These are phyloP conservation scores for Nothopassalora personata DNA, from an alignment of 2,329 filamentous ascomycete species.

Conservation along the genomic window DNA sequence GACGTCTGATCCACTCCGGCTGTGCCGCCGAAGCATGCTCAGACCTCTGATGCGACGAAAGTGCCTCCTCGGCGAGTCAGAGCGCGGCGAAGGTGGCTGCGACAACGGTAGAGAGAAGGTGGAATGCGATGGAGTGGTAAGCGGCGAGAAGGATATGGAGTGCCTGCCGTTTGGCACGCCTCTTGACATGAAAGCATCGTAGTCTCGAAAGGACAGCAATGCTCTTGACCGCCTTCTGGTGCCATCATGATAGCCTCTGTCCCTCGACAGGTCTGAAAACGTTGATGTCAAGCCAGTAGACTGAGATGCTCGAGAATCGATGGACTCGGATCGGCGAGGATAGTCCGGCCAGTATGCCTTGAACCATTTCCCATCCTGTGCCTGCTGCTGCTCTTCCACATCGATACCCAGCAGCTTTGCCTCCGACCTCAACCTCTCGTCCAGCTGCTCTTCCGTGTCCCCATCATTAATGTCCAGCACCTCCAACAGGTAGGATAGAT, in stretches of 20 bases:
- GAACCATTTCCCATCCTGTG: slow-evolving; percentile 4
- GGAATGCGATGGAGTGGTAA: slow-evolving; percentile 28
- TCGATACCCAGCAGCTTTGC: slow-evolving; percentile 28
- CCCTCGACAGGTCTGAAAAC: slow-evolving; percentile 30
- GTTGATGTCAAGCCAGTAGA: slow-evolving; percentile 33
- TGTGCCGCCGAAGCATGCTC: slow-evolving; percentile 27
- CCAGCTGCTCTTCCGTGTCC: slow-evolving; percentile 28
- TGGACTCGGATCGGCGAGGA: slow-evolving; percentile 28
- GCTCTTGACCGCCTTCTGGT: slow-evolving; percentile 17
- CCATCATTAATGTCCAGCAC: slow-evolving; percentile 28
- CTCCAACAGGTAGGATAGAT: slow-evolving; percentile 25
- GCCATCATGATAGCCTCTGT: slow-evolving; percentile 14
- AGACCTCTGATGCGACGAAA: slow-evolving; percentile 32
- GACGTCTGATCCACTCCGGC: slow-evolving; percentile 23
- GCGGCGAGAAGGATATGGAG: slow-evolving; percentile 29
- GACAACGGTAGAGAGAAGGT: slow-evolving; percentile 30
- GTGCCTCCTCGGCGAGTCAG: slow-evolving; percentile 28
- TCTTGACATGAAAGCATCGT: slow-evolving; percentile 30
- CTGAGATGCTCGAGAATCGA: slow-evolving; percentile 30
- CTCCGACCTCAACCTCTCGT: slow-evolving; percentile 23
- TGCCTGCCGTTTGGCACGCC: slow-evolving; percentile 22
- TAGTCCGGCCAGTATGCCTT: slow-evolving; percentile 15
- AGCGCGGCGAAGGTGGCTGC: slow-evolving; percentile 20
- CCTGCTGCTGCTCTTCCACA: slow-evolving; percentile 9
- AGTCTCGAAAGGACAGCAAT: slow-evolving; percentile 32